phyloP scores from a whole-genome alignment of 768 basidiomycete species.

The Mycena rosella region DNA sequence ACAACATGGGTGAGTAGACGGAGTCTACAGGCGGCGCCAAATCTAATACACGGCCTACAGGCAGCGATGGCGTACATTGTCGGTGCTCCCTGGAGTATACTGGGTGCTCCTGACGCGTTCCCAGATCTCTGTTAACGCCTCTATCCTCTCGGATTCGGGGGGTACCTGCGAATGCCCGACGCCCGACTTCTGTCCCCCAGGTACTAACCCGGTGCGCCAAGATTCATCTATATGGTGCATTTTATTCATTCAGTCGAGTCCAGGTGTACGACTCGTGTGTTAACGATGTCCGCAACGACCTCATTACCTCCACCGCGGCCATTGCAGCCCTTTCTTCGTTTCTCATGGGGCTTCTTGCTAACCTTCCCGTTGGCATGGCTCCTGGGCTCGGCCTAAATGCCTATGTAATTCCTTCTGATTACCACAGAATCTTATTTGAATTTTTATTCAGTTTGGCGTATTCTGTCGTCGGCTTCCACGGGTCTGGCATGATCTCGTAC shows the following conservation, averaged over 20 bases:
- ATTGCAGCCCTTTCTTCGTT: conserved; percentile 80
- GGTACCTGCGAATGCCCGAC: conserved; percentile 85
- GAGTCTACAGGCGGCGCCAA: neutral
- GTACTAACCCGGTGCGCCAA: conserved; percentile 63
- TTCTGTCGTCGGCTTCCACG: conserved; percentile 89
- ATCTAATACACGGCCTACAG: conserved; percentile 41
- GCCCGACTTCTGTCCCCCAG: conserved; percentile 60
- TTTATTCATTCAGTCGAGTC: too few relatives aligned
- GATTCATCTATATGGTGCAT: too few relatives aligned
- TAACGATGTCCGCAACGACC: conserved; percentile 75
- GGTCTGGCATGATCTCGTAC: conserved; percentile 78
- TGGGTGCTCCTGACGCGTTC: neutral
- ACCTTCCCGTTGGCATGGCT: conserved; percentile 90
- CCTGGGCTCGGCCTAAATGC: conserved; percentile 89
- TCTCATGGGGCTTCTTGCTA: conserved; percentile 87
- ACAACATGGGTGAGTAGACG: conserved; percentile 78
- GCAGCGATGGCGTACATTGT: conserved; percentile 80
- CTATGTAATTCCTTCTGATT: conserved; percentile 64
- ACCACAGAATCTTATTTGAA: neutral
- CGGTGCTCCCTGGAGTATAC: conserved; percentile 37
- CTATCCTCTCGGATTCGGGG: conserved; percentile 80
- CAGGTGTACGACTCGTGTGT: too few relatives aligned
- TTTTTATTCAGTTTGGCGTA: conserved; percentile 77
- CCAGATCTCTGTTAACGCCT: conserved; percentile 83
- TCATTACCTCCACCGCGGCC: conserved; percentile 87